Percentiles rank a stretch among this genome's conserved stretches.
Conservation (phyloP, 495 filamentous ascomycete species). For the Podospora bellae-mahoneyi region DNA sequence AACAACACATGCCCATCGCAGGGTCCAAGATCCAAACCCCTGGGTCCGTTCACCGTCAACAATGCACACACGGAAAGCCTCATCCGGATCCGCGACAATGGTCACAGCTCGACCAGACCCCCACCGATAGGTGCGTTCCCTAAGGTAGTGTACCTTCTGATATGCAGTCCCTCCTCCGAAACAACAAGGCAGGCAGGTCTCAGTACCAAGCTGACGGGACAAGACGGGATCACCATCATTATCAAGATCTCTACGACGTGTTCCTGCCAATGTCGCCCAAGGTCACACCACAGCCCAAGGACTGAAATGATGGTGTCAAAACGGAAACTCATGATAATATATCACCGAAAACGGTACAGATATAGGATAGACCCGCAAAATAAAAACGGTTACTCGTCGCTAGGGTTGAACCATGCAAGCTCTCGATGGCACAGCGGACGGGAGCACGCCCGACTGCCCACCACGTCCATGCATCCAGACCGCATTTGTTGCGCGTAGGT, state of each 20-base stretch:
- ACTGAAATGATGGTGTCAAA: neutral
- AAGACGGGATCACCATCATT: neutral
- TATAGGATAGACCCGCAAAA: neutral
- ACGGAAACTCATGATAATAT: neutral
- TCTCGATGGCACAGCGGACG: neutral
- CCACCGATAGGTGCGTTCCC: neutral
- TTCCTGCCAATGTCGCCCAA: neutral
- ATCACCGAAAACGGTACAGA: neutral
- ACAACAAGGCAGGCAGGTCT: neutral
- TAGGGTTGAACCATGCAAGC: neutral
- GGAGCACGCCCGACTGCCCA: neutral
- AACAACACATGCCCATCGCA: neutral
- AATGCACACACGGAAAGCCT: neutral
- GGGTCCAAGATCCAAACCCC: neutral
- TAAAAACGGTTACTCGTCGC: neutral
- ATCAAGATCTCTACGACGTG: neutral
- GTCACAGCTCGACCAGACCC: neutral
- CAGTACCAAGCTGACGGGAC: neutral
- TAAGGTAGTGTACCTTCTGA: neutral
- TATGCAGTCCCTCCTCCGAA: neutral
- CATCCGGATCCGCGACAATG: neutral
- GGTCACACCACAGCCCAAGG: neutral
- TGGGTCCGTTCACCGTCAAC: neutral
- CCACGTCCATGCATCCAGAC: too few relatives aligned
- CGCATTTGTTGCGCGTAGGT: neutral